A percentile compares a stretch with the other conserved stretches of the same genome.
Evolutionary conservation across 1,139 yeast species (phyloP).

Genomic region (Protomyces gravidus): DNA sequence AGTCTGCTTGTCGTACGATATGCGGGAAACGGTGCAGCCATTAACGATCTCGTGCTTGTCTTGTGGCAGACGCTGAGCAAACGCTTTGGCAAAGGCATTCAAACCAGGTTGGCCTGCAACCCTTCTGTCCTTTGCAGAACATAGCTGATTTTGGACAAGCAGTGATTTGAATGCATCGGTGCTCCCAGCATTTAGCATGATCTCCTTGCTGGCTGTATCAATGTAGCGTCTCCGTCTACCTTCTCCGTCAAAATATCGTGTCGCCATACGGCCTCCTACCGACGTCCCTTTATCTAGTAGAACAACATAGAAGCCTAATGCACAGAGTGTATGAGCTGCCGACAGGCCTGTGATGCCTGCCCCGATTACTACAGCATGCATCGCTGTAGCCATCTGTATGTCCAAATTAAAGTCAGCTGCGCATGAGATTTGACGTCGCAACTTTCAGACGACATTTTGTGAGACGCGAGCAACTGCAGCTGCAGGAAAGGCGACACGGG

Average conservation of each 20-base stretch:
- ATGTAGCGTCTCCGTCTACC: conserved; percentile 2
- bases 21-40: neutral
- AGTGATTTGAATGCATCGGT: conserved; percentile 6
- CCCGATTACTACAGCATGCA: conserved; percentile 7
- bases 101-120: conserved; percentile 4
- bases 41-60: neutral
- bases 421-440: no score
- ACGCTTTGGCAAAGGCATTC: conserved; percentile 9
- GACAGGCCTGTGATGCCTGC: conserved; percentile 25
- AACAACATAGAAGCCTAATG: conserved; percentile 6
- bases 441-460: no score
- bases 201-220: conserved; percentile 17
- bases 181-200: neutral
- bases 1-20: neutral
- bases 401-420: no score
- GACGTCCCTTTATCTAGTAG: conserved; percentile 17
- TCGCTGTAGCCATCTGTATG: no score
- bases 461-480: no score
- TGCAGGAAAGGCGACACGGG: no score
- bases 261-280: conserved; percentile 23
- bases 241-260: conserved; percentile 5
- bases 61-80: neutral
- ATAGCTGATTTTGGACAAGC: neutral
- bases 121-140: neutral
- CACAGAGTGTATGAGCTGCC: conserved; percentile 13